These are phyloP conservation scores for Ottelia alismoides DNA, from an alignment of 106 monocot genomes.

Conservation along the genomic window DNA sequence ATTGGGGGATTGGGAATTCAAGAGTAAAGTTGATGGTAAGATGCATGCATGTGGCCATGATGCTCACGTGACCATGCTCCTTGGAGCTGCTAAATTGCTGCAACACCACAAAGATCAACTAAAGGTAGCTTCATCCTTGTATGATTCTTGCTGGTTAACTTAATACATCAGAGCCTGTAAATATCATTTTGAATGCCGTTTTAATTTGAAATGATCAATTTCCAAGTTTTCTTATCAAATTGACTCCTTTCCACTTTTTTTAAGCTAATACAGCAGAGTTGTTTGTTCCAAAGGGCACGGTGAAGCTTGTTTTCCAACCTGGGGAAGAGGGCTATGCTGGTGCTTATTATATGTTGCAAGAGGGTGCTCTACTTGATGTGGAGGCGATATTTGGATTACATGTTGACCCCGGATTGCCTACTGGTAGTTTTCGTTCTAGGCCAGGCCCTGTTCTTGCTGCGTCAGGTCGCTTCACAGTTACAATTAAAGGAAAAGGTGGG, in stretches of 20 bases:
- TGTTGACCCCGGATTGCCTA: constrained; percentile 20
- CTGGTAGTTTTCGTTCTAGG: constrained; percentile 22
- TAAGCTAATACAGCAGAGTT: too few relatives aligned
- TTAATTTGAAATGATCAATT: too few relatives aligned
- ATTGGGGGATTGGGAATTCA: constrained; percentile 68
- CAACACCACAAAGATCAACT: constrained; percentile 42
- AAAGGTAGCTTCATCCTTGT: too few relatives aligned
- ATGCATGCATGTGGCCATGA: constrained; percentile 99
- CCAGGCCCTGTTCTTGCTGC: constrained; percentile 47
- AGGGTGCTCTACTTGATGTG: constrained; percentile 33
- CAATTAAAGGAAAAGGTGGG: constrained; percentile 42
- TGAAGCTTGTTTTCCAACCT: constrained; percentile 76
- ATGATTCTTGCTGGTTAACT: too few relatives aligned
- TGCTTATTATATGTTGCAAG: constrained; percentile 45
- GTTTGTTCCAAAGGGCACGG: constrained; percentile 32
- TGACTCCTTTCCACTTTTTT: too few relatives aligned
- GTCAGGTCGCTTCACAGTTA: constrained; percentile 34
- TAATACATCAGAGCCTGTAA: too few relatives aligned
- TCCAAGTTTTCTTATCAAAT: too few relatives aligned
- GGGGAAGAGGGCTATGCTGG: constrained; percentile 56
- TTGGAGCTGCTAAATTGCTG: constrained; percentile 84
- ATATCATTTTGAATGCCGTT: too few relatives aligned
- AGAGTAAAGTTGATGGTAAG: constrained; percentile 65
- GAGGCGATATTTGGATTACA: constrained; percentile 52
- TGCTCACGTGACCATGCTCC: constrained; percentile 83